Evolutionary conservation across 2,329 filamentous ascomycete species (phyloP).

Genomic region (Sphaerulina vaccinii): DNA sequence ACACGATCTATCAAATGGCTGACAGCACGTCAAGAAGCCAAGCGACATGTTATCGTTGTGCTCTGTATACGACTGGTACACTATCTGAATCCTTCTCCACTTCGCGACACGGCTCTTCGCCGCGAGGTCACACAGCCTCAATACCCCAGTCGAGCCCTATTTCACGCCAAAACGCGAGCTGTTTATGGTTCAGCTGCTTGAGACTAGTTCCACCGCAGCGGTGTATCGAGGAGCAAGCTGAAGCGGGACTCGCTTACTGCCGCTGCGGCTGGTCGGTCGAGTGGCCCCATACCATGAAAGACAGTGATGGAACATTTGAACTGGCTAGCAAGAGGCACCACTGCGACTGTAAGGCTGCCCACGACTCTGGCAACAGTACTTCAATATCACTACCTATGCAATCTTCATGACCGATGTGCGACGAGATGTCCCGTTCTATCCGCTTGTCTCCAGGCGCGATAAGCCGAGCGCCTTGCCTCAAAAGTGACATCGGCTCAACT

Average conservation of each 20-base stretch:
- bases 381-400: no score
- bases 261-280: neutral
- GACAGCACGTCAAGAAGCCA: neutral
- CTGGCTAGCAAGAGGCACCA: no score
- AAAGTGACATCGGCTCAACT: neutral
- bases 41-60: neutral
- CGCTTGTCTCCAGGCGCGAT: no score
- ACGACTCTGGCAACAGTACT: no score
- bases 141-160: neutral
- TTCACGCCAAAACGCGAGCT: neutral
- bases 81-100: neutral
- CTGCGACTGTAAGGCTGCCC: no score
- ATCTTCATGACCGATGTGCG: no score
- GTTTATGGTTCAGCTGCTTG: conserved; percentile 4
- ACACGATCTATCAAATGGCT: neutral
- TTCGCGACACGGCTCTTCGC: conserved; percentile 9
- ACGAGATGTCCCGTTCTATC: no score
- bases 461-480: neutral
- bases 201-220: neutral
- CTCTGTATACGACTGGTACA: neutral
- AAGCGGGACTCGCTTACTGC: neutral
- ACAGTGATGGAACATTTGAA: no score
- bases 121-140: conserved; percentile 8
- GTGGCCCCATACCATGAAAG: no score
- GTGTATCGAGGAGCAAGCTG: conserved; percentile 1